Conservation (phyloP, 139 green algal species). For the Edaphochlamys debaryana region DNA sequence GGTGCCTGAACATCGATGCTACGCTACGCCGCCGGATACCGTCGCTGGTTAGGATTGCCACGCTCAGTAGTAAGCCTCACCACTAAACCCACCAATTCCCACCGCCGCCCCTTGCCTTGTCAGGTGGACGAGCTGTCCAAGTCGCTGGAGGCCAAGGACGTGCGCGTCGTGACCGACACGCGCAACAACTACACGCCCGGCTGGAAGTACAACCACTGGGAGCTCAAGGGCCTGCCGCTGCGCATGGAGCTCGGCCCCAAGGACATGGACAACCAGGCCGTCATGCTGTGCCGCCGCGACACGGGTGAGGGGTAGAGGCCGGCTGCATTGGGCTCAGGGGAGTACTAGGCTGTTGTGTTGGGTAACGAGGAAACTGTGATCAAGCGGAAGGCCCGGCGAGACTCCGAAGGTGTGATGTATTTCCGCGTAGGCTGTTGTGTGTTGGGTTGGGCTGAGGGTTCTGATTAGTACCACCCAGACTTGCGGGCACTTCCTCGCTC, state of each 20-base stretch:
- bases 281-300: constrained; percentile 91
- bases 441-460: too few species aligned
- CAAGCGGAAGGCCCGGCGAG: too few species aligned
- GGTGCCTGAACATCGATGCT: too few species aligned
- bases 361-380: neutral
- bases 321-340: too few species aligned
- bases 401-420: too few species aligned
- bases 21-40: too few species aligned
- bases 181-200: constrained; percentile 96
- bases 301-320: constrained; percentile 77
- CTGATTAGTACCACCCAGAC: too few species aligned
- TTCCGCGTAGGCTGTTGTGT: too few species aligned
- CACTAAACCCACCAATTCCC: neutral
- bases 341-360: neutral
- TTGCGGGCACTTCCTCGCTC: too few species aligned
- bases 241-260: constrained; percentile 94
- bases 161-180: constrained; percentile 84
- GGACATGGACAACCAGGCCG: constrained; percentile 88
- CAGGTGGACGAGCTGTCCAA: constrained; percentile 43
- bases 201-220: constrained; percentile 99
- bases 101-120: neutral
- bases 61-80: too few species aligned
- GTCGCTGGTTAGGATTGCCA: too few species aligned
- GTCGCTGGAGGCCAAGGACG: constrained; percentile 58
- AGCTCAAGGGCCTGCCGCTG: constrained; percentile 95